A percentile compares a stretch with the other conserved stretches of the same genome.
phyloP scores from a whole-genome alignment of 2,329 filamentous ascomycete genomes.

The Aspergillus vadensis region DNA sequence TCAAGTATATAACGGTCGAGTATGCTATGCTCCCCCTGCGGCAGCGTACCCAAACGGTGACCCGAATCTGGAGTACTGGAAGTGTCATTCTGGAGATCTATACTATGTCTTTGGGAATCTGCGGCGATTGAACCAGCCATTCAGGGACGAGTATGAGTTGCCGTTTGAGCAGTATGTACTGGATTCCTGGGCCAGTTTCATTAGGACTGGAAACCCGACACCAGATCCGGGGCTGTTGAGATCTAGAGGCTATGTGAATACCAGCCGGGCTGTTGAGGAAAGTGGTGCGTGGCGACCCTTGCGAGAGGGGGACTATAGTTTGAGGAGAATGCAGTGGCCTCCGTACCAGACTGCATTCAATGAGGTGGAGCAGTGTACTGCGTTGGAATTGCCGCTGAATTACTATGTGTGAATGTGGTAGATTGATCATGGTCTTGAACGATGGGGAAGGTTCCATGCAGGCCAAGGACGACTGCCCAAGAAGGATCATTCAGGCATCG shows the following conservation, averaged over 20 bases:
- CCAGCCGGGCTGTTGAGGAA: not conserved
- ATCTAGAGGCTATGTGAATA: not conserved
- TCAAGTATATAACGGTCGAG: constrained; percentile 54
- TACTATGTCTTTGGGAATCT: constrained; percentile 59
- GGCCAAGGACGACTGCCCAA: too few species aligned
- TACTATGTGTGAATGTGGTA: not conserved
- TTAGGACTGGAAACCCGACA: constrained; percentile 20
- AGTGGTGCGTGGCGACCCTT: not conserved
- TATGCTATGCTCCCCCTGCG: constrained; percentile 50
- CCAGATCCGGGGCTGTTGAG: constrained; percentile 7
- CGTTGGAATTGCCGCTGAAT: not conserved
- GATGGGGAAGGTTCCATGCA: too few species aligned
- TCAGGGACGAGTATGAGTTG: constrained; percentile 25
- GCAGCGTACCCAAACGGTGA: constrained; percentile 48
- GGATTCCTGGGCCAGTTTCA: constrained; percentile 29
- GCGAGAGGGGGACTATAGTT: not conserved
- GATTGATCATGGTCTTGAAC: too few species aligned
- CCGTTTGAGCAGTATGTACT: constrained; percentile 27
- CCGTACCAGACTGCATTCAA: not conserved
- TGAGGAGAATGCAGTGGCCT: constrained; percentile 8
- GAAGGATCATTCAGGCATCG: too few species aligned
- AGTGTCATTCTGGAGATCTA: constrained; percentile 60
- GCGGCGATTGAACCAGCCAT: constrained; percentile 16
- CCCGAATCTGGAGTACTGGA: constrained; percentile 53
- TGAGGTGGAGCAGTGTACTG: constrained; percentile 5